Base-by-base conservation (phyloP, 306 rosid genomes). In the Chamaecrista fasciculata region DNA sequence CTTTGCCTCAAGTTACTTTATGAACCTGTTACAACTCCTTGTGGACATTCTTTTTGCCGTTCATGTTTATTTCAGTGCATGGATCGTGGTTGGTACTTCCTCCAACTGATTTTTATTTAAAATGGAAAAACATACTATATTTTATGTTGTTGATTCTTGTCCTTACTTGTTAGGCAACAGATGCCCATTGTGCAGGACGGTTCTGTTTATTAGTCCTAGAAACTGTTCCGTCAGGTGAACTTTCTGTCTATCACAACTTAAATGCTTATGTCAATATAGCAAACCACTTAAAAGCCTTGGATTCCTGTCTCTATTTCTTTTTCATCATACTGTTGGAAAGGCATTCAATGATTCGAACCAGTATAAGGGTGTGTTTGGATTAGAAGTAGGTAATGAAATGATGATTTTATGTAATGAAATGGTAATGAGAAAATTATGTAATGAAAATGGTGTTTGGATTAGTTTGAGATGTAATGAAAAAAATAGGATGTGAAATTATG, bases 121-220 rank as follows among this genome's bases (percentile, higher is more conserved):
- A 40, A 29, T 60, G 20, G 63, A 61, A 8, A 47, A 48, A 57
- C 49, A 29, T 62, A 19, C 55, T 62, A 24, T 55, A 70, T 51
- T 50, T 49, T 43, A 25, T 76, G 44, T 24, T 80, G 59, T 72
- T 81, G 79, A 72, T 63, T 42, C 23, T 66, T 74, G 51, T 78
- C 62, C 71, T 78, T 44, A 33, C 79, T 67, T 86, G 68, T 36
- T 83, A 95, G 99, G 97, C 72, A 95, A 95, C 85, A 95, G 87
- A 83, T 95, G 99, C 79, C 99, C 99, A 42, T 77, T 95, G 85
- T 95, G 99, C 88, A 87, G 99, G 79, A 91, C 96, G 18, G 95
- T 94, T 79, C 92, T 95, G 76, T 89, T 95, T 76, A 75, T 95
- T 73, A 85, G 86, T 84, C 91, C 99, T 37, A 87, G 90, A 84